Evolutionary conservation across 192 early-diverging fungal species (phyloP).

Genomic region (Coemansia sp.): DNA sequence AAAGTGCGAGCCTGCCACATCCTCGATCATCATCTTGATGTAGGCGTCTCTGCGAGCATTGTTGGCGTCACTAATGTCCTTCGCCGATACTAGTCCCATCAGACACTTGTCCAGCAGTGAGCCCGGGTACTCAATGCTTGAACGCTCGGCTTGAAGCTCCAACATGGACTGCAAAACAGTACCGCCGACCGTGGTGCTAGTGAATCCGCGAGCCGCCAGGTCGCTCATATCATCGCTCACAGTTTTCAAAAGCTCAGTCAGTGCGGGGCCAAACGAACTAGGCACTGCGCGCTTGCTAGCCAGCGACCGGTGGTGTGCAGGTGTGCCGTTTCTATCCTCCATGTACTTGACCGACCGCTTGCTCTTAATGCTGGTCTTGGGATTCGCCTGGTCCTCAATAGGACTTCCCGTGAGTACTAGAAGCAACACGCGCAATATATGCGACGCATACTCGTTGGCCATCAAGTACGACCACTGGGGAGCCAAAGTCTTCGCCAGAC

Average conservation of each 20-base stretch:
- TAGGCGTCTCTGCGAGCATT: conserved; percentile 54
- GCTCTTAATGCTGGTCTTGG: conserved; percentile 64
- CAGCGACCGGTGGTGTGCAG: conserved; percentile 6
- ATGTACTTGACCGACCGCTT: conserved; percentile 73
- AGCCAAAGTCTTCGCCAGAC: conserved; percentile 60
- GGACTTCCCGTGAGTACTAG: conserved; percentile 69
- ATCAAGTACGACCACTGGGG: conserved; percentile 64
- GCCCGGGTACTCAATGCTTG: conserved; percentile 26
- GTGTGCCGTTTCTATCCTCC: conserved; percentile 35
- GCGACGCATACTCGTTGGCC: conserved; percentile 74
- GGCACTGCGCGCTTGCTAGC: conserved; percentile 58
- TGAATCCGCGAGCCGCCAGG: conserved; percentile 59
- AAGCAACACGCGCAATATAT: conserved; percentile 72
- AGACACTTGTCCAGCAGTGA: conserved; percentile 61
- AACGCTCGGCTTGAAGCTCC: conserved; percentile 18
- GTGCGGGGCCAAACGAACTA: conserved; percentile 60
- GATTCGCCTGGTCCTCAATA: conserved; percentile 53
- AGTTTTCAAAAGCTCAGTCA: conserved; percentile 59
- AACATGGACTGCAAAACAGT: conserved; percentile 75
- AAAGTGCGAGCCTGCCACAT: conserved; percentile 80
- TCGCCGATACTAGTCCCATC: conserved; percentile 56
- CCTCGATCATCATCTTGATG: conserved; percentile 63
- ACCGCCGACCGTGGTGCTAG: conserved; percentile 72
- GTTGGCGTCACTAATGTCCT: conserved; percentile 38
- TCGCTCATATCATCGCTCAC: conserved; percentile 58